These are phyloP conservation scores for Exserohilum rostratum DNA, from an alignment of 2,329 filamentous ascomycete genomes.

Conservation along the genomic window DNA sequence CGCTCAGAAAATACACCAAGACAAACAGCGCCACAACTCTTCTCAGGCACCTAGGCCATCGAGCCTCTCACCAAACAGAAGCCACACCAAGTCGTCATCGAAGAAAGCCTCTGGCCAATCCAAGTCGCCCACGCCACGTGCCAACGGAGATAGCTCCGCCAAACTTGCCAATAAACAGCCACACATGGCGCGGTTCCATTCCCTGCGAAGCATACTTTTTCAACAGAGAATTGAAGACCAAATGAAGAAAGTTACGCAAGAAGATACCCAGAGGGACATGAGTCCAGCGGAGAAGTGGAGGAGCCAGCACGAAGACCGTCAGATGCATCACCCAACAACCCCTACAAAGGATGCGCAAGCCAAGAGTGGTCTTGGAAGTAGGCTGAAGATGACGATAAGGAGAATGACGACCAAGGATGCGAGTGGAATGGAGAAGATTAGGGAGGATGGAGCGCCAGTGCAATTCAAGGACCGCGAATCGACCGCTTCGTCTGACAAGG, in stretches of 20 bases:
- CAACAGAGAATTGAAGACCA: slow-evolving; percentile 37
- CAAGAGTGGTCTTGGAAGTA: slow-evolving; percentile 30
- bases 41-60: slow-evolving; percentile 13
- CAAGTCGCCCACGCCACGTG: slow-evolving; percentile 10
- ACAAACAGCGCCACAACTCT: slow-evolving; percentile 4
- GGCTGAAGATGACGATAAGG: slow-evolving; percentile 33
- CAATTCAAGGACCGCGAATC: slow-evolving; percentile 29
- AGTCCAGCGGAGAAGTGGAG: slow-evolving; percentile 34
- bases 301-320: slow-evolving; percentile 34
- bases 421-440: slow-evolving; percentile 31
- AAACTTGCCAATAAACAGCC: slow-evolving; percentile 28
- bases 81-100: slow-evolving; percentile 14
- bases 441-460: slow-evolving; percentile 23
- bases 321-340: slow-evolving; percentile 34
- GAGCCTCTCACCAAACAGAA: slow-evolving; percentile 21
- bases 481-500: slow-evolving; percentile 32
- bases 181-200: slow-evolving; percentile 43
- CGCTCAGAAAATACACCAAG: slow-evolving; percentile 14
- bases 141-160: slow-evolving; percentile 13
- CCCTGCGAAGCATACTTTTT: slow-evolving; percentile 43
- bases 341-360: slow-evolving; percentile 25
- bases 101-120: slow-evolving; percentile 16
- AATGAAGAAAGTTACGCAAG: slow-evolving; percentile 27
- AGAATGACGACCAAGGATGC: slow-evolving; percentile 39
- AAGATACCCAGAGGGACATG: slow-evolving; percentile 26